phyloP scores from a whole-genome alignment of 2,329 filamentous ascomycete genomes.

The Alternaria burnsii region DNA sequence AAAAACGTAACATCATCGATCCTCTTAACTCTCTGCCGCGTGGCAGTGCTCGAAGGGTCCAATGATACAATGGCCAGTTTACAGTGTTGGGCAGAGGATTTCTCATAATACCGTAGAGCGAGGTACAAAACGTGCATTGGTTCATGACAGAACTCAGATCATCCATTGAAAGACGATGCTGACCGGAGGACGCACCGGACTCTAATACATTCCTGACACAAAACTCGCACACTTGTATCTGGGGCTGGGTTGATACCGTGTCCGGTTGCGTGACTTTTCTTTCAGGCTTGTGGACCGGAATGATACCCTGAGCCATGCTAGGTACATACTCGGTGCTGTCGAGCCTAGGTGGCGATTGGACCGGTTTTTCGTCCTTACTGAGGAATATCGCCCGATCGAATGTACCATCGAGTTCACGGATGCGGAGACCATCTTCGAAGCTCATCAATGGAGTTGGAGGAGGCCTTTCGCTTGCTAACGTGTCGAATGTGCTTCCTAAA shows the following conservation, averaged over 20 bases:
- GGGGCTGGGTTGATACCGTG: neutral
- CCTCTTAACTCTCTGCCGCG: constrained; percentile 2
- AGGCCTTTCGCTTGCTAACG: too few species aligned
- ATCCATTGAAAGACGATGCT: neutral
- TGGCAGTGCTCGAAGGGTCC: neutral
- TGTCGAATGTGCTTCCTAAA: accelerated
- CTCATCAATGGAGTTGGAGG: too few species aligned
- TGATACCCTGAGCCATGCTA: too few species aligned
- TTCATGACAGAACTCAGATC: neutral
- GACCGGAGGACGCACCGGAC: neutral
- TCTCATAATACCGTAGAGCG: neutral
- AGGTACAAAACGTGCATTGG: neutral
- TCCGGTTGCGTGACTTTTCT: neutral
- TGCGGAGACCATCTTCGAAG: accelerated
- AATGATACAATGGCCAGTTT: constrained; percentile 3
- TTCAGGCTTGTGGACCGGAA: too few species aligned
- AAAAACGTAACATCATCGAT: constrained; percentile 5
- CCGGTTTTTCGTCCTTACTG: too few species aligned
- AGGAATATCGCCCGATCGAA: too few species aligned
- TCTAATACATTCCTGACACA: neutral
- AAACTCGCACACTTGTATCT: neutral
- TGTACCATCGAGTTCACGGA: too few species aligned
- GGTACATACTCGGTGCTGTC: too few species aligned
- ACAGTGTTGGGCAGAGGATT: neutral
- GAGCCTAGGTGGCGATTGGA: too few species aligned